Evolutionary conservation across 192 early-diverging fungal species (phyloP).

Genomic region (Entrophospora sp.): DNA sequence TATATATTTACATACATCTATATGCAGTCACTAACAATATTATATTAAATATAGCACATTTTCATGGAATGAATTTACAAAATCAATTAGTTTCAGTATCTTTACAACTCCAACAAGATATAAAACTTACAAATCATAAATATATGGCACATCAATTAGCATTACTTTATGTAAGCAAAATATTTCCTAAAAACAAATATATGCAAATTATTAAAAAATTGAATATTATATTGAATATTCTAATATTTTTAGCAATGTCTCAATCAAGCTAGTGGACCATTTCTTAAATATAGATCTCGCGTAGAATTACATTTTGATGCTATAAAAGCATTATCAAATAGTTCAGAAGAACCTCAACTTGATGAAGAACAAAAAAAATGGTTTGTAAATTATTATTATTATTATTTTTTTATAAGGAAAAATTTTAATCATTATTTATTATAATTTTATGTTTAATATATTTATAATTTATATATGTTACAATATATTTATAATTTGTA

Average conservation of each 20-base stretch:
- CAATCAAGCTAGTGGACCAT: conserved; percentile 31
- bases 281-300: conserved; percentile 35
- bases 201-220: background rate
- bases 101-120: conserved; percentile 40
- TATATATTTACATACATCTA: background rate
- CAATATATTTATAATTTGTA: too few species aligned
- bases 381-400: conserved; percentile 6
- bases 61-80: conserved; percentile 30
- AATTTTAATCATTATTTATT: background rate
- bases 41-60: conserved; percentile 28
- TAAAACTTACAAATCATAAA: conserved; percentile 40
- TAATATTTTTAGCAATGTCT: conserved; percentile 32
- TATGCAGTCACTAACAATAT: background rate
- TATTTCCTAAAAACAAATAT: background rate
- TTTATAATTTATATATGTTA: too few species aligned
- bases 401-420: background rate
- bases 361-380: conserved; percentile 30
- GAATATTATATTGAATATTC: background rate
- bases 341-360: conserved; percentile 28
- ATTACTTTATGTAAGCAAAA: conserved; percentile 37
- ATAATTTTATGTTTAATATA: background rate
- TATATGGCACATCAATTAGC: conserved; percentile 49
- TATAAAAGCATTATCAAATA: conserved; percentile 29
- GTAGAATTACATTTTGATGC: conserved; percentile 35
- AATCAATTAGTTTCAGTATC: conserved; percentile 44